Conservation (phyloP, 441 rosid genomes). For the Croton setiger region DNA sequence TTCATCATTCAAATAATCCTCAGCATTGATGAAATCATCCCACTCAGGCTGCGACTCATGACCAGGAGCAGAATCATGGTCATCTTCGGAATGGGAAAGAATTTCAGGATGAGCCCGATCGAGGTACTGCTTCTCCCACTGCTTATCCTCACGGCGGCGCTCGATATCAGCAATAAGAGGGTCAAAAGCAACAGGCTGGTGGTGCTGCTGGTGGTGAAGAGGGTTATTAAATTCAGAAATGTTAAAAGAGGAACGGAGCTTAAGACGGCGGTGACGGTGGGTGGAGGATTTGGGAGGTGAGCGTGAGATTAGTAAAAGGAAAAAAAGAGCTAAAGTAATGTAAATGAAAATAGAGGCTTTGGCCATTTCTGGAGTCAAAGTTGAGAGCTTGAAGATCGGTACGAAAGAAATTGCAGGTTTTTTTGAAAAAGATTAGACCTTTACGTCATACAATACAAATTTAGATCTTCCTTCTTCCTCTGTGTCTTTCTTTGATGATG, state of each 20-base stretch:
- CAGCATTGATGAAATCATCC: constrained; percentile 91
- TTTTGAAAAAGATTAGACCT: too few relatives aligned
- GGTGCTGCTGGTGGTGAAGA: constrained; percentile 20
- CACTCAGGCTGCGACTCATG: constrained; percentile 92
- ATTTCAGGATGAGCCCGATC: constrained; percentile 65
- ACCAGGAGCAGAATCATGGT: constrained; percentile 56
- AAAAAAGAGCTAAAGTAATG: constrained; percentile 53
- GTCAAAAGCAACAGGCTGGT: constrained; percentile 67
- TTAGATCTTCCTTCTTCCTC: too few relatives aligned
- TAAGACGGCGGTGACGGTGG: constrained; percentile 54
- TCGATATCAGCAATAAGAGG: constrained; percentile 87
- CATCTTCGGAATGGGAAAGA: constrained; percentile 15
- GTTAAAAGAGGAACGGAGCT: constrained; percentile 66
- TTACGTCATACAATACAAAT: too few relatives aligned
- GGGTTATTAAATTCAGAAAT: constrained; percentile 27
- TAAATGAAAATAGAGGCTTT: constrained; percentile 53
- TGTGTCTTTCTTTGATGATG: too few relatives aligned
- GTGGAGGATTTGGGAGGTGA: constrained; percentile 46
- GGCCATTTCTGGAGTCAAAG: constrained; percentile 35
- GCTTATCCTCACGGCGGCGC: constrained; percentile 84
- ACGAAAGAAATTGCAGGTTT: too few relatives aligned
- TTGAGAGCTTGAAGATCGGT: constrained; percentile 1
- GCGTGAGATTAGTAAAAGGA: constrained; percentile 65
- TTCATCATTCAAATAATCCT: constrained; percentile 86
- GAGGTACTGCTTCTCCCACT: constrained; percentile 74